A percentile compares a stretch with the other conserved stretches of the same genome.
phyloP scores from a whole-genome alignment of 2,329 filamentous ascomycete genomes.

The Cladosporium sp. region DNA sequence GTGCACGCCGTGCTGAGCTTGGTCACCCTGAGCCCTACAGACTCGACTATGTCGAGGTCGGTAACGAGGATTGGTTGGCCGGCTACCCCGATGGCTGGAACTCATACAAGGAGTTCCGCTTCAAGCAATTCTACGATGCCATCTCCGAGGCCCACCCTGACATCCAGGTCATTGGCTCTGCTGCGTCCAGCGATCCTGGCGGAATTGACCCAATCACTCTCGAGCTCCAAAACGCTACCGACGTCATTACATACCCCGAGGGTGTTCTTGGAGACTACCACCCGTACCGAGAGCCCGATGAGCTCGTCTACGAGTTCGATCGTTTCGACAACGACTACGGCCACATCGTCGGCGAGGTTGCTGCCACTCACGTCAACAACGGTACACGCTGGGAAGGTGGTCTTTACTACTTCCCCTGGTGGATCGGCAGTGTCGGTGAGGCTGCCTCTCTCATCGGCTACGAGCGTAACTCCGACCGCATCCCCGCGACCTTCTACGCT shows the following conservation, averaged over 20 bases:
- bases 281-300: slow-evolving; percentile 27
- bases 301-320: slow-evolving; percentile 22
- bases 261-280: slow-evolving; percentile 25
- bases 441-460: slow-evolving; percentile 64
- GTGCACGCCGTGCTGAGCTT: slow-evolving; percentile 56
- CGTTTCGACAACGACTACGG: slow-evolving; percentile 47
- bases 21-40: slow-evolving; percentile 62
- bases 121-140: slow-evolving; percentile 59
- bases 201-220: slow-evolving; percentile 20
- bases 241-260: slow-evolving; percentile 20
- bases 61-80: slow-evolving; percentile 63
- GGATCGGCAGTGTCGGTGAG: slow-evolving; percentile 61
- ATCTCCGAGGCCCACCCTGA: slow-evolving; percentile 57
- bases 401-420: slow-evolving; percentile 24
- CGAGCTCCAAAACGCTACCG: slow-evolving; percentile 16
- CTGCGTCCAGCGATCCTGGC: slow-evolving; percentile 24
- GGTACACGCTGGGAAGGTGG: slow-evolving; percentile 51
- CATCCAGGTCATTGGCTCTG: slow-evolving; percentile 54
- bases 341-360: slow-evolving; percentile 19
- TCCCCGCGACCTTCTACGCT: slow-evolving; percentile 53
- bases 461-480: slow-evolving; percentile 61
- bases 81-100: slow-evolving; percentile 26
- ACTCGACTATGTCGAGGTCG: slow-evolving; percentile 63
- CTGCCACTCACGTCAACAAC: slow-evolving; percentile 51
- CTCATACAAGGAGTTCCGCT: slow-evolving; percentile 49